Evolutionary conservation across 2,329 filamentous ascomycete species (phyloP).

Genomic region (Gaeumannomyces sp.): DNA sequence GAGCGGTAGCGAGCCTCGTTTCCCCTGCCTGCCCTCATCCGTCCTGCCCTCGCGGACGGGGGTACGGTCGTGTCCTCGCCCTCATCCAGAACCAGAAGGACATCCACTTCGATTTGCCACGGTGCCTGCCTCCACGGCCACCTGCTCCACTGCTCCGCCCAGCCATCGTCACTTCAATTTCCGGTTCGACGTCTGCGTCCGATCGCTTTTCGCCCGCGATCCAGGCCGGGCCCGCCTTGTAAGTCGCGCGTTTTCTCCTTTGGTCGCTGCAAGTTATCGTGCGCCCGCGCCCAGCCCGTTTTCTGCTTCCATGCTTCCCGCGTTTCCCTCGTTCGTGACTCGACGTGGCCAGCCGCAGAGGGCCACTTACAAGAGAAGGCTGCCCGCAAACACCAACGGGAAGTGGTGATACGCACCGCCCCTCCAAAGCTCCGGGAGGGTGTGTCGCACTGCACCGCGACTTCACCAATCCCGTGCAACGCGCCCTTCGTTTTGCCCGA

Average conservation of each 20-base stretch:
- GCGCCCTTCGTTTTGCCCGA: constrained; percentile 8
- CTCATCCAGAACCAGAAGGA: background rate
- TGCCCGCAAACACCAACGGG: background rate
- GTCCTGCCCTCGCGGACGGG: no score
- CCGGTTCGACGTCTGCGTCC: constrained; percentile 2
- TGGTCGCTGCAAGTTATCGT: background rate
- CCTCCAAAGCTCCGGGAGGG: background rate
- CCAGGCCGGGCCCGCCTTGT: background rate
- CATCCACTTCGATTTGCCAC: background rate
- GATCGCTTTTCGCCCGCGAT: background rate
- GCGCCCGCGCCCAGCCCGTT: background rate
- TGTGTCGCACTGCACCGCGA: constrained; percentile 11
- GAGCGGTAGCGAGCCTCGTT: background rate
- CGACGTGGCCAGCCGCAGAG: background rate
- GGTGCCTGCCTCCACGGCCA: background rate
- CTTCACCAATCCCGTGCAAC: constrained; percentile 14
- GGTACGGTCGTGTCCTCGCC: background rate
- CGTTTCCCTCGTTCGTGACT: background rate
- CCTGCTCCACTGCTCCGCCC: constrained; percentile 5
- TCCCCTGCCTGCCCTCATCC: background rate
- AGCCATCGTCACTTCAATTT: background rate
- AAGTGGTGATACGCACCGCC: constrained; percentile 1
- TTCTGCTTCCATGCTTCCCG: background rate
- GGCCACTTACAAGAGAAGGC: background rate
- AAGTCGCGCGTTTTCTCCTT: background rate